Conservation (phyloP, 306 rosid species). For the Luffa aegyptiaca region DNA sequence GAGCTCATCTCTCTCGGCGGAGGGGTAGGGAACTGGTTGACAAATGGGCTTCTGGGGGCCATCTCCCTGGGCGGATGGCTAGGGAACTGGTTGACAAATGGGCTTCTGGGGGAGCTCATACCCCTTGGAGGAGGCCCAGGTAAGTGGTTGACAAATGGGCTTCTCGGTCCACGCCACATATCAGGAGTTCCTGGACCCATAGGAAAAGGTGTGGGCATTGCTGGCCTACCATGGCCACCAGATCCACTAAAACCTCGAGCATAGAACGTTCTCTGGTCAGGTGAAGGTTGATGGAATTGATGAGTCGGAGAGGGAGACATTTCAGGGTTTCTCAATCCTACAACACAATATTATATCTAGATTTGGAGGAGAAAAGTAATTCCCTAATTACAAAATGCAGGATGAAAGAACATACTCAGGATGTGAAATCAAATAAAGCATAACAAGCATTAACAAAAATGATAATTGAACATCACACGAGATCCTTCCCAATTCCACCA, state of each 20-base stretch:
- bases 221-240: constrained; percentile 21
- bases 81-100: not conserved
- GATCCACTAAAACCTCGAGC: constrained; percentile 17
- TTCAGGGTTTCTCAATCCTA: constrained; percentile 39
- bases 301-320: constrained; percentile 31
- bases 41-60: too few relatives aligned
- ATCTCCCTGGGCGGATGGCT: not conserved
- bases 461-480: not conserved
- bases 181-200: constrained; percentile 21
- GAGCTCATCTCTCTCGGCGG: not conserved
- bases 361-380: constrained; percentile 15
- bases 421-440: not conserved
- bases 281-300: constrained; percentile 26
- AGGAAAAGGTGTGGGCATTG: constrained; percentile 14
- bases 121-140: constrained; percentile 4
- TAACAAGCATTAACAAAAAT: not conserved
- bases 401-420: not conserved
- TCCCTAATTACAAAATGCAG: not conserved
- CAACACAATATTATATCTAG: constrained; percentile 13
- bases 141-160: constrained; percentile 9
- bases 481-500: not conserved
- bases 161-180: constrained; percentile 26
- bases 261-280: constrained; percentile 24
- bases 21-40: too few relatives aligned
- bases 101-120: constrained; percentile 13